Base-by-base conservation (phyloP, 2,329 filamentous ascomycete genomes). In the Penicillium sp. region DNA sequence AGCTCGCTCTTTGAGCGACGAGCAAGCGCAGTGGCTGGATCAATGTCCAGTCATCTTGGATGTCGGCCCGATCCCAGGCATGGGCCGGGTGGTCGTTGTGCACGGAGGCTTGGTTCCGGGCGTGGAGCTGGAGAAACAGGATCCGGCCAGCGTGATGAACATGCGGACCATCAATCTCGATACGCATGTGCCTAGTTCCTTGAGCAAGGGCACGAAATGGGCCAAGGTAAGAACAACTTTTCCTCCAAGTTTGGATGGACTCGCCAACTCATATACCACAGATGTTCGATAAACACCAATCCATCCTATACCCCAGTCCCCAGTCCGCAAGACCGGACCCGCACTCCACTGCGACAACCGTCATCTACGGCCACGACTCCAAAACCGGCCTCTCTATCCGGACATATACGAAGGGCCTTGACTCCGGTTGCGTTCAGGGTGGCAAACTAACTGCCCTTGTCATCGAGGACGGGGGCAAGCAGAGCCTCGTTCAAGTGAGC, bases 351-450 rank as follows among this genome's bases (percentile, higher is more conserved):
- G 72, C 77, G 7, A 78, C 73, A 27, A 87, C 86, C 1, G 84
- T 94, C 27, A 76, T 94, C 41, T 96, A 94, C 64, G 90, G 90
- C 4, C 91, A 97, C 61, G 87, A 96, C 61, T 79, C 87, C 15
- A 82, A 83, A 56, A 69, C 70, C 2, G 89, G 88, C 0, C 75
- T 94, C 17, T 76, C 78, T 56, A 65, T 84, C 13, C 65, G 79
- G 34, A 73, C 77, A 33, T 94, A 87, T 64, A 86, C 84, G 3
- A 87, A 89, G 58, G 93, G 93, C 0, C 72, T 97, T 32, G 93
- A 97, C 64, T 86, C 85, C 0, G 84, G 82, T 0, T 97, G 93
- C 62, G 81, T 87, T 3, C 79, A 78, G 47, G 90, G 89, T 8
- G 82, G 81, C 1, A 74, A 80, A 47, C 70, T 98, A 50, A 87